Evolutionary conservation across 148 eudicot genomes (phyloP).

Genomic region (Rhododendron molle): DNA sequence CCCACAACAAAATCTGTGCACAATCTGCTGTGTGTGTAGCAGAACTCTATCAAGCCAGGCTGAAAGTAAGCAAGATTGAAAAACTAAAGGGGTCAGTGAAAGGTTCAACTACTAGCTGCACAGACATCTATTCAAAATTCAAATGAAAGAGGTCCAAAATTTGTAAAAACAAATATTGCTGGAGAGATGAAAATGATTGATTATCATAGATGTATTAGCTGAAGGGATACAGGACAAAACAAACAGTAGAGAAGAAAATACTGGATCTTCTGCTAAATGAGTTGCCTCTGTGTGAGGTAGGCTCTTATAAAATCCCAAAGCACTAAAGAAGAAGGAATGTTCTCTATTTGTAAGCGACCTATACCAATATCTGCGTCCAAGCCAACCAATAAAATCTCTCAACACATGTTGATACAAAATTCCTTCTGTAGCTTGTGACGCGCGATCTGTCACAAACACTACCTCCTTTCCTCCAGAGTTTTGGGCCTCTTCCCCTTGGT

Average conservation of each 20-base stretch:
- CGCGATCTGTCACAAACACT: background rate
- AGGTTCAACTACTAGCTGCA: background rate
- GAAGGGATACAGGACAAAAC: no score
- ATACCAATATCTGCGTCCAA: background rate
- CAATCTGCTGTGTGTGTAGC: no score
- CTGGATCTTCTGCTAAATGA: background rate
- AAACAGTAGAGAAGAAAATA: no score
- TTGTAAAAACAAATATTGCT: no score
- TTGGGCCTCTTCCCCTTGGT: background rate
- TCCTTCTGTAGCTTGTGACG: no score
- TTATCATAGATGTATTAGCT: no score
- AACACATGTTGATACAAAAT: background rate
- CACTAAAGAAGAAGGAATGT: no score
- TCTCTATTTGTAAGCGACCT: background rate
- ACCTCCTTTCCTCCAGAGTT: background rate
- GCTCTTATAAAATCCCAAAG: no score
- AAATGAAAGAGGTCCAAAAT: background rate
- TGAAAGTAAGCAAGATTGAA: background rate
- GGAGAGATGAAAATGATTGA: no score
- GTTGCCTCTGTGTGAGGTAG: background rate
- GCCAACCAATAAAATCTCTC: background rate
- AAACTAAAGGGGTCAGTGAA: background rate
- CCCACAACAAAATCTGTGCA: no score
- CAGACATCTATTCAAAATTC: background rate
- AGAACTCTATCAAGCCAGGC: no score